Base-by-base conservation (phyloP, 345 rosid genomes). In the Syzygium grande region DNA sequence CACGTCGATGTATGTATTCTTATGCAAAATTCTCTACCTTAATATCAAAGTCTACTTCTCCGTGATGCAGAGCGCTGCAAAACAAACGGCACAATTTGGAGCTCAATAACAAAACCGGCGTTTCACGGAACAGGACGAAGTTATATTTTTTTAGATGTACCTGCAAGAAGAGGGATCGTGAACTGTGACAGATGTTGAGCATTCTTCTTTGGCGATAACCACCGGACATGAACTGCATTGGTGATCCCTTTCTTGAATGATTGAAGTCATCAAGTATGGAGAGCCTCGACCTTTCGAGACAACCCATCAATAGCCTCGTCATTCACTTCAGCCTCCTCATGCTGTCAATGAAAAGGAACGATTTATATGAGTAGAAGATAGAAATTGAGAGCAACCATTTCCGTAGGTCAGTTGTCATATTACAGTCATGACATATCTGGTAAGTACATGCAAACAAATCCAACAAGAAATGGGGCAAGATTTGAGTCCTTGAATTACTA, bases 251-350 rank as follows among this genome's bases (percentile, higher is more conserved):
- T 73, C 49, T 34, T 73, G 80, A 73, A 73, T 34, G 80, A 46
- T 73, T 34, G 46, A 34, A 68, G 80, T 73, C 14, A 89, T 93
- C 92, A 93, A 27, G 91, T 87, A 87, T 93, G 93, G 41, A 97
- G 92, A 55, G 88, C 88, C 49, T 90, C 90, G 12, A 96, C 89
- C 90, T 92, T 93, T 58, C 90, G 94, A 77, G 96, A 84, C 93
- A 96, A 87, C 6, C 86, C 92, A 9, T 91, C 92, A 16, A 90
- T 90, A 14, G 87, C 65, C 87, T 95, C 99, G 2, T 94, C 93
- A 9, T 54, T 91, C 90, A 90, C 96, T n/a, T 88, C 84, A 84
- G 93, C 93, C 9, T 92, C 85, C 79, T 93, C 93, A 86, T 92
- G 95, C 85, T 88, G 90, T 94, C 90, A 87, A 65, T 52, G 78